These are phyloP conservation scores for Tritrichomonas foetus DNA, from an alignment of 208 protist genomes.

Conservation along the genomic window DNA sequence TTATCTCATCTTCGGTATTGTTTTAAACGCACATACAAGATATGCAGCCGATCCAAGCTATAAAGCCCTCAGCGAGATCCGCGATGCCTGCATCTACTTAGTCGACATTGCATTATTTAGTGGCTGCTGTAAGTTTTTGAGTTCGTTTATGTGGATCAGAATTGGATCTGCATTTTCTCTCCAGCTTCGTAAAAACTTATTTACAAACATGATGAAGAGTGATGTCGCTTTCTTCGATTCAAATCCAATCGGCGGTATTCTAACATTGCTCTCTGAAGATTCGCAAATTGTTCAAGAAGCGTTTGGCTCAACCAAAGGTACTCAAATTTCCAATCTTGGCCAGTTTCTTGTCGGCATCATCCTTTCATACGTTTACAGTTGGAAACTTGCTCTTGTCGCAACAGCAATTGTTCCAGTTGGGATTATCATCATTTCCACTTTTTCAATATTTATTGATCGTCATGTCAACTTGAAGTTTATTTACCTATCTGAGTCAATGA, in stretches of 20 bases:
- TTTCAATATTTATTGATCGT: not conserved
- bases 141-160: not conserved
- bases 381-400: not conserved
- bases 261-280: constrained; percentile 14
- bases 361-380: not conserved
- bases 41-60: not conserved
- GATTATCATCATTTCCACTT: not conserved
- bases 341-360: constrained; percentile 10
- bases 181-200: not conserved
- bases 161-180: not conserved
- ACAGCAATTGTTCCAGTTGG: not conserved
- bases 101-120: not conserved
- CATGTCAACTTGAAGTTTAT: not conserved
- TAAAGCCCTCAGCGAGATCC: not conserved
- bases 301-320: not conserved
- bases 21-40: not conserved
- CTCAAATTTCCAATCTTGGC: not conserved
- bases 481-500: not conserved
- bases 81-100: not conserved
- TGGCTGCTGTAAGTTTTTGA: not conserved
- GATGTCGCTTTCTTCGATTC: constrained; percentile 23
- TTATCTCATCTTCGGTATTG: not conserved
- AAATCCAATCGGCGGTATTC: constrained; percentile 18
- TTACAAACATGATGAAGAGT: not conserved
- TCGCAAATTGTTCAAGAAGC: not conserved